phyloP scores from a whole-genome alignment of 106 monocot species.

The Triglochin maritima region DNA sequence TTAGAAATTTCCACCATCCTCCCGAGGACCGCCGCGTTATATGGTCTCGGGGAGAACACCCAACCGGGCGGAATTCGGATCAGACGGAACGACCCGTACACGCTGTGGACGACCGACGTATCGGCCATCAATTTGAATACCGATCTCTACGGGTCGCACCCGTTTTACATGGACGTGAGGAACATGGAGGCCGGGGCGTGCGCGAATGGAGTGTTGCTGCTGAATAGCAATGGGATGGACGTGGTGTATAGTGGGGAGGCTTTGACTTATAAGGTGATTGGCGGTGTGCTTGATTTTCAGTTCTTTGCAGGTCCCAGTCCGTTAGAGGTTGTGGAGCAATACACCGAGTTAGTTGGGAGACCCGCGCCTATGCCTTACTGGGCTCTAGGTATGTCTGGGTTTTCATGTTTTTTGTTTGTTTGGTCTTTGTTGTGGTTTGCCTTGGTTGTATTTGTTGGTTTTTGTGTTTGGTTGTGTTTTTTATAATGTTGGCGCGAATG shows the following conservation, averaged over 20 bases:
- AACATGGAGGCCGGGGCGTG: constrained; percentile 28
- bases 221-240: constrained; percentile 99
- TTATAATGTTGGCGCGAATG: neutral
- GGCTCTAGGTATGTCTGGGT: constrained; percentile 50
- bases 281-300: constrained; percentile 93
- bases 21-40: constrained; percentile 47
- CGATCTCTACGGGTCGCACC: constrained; percentile 93
- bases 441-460: too few relatives aligned
- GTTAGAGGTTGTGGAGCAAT: constrained; percentile 72
- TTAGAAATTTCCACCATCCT: constrained; percentile 68
- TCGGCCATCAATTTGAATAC: constrained; percentile 81
- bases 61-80: constrained; percentile 68
- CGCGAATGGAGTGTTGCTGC: constrained; percentile 71
- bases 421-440: neutral
- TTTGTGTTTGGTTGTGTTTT: neutral
- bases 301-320: constrained; percentile 75
- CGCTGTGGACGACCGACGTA: constrained; percentile 68
- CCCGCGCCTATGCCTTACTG: constrained; percentile 99
- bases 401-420: neutral
- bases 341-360: constrained; percentile 67
- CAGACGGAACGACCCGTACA: constrained; percentile 81
- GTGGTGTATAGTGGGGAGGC: constrained; percentile 70
- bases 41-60: constrained; percentile 95
- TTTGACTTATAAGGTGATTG: constrained; percentile 81
- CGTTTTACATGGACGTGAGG: constrained; percentile 90